Evolutionary conservation across 306 rosid genomes (phyloP).

Genomic region (Betula pendula): DNA sequence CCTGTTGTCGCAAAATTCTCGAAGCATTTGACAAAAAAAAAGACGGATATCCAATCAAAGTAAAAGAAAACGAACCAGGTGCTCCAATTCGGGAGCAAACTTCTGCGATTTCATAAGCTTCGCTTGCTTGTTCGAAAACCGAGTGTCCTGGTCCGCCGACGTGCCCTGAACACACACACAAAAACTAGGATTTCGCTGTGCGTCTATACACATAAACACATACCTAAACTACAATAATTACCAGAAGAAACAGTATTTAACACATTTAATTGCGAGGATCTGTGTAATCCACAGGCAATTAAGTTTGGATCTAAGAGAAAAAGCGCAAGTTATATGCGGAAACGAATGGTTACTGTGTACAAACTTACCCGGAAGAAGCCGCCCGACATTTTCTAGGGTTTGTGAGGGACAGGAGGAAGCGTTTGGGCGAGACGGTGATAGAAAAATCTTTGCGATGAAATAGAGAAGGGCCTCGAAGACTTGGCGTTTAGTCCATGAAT

Average conservation of each 20-base stretch:
- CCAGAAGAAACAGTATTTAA: not conserved
- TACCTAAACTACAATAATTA: not conserved
- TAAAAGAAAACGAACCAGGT: slow-evolving; percentile 60
- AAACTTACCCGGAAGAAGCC: slow-evolving; percentile 87
- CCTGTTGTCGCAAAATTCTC: slow-evolving; percentile 4
- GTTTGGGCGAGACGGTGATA: slow-evolving; percentile 31
- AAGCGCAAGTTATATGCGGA: not conserved
- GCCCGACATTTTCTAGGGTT: slow-evolving; percentile 83
- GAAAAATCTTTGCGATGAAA: slow-evolving; percentile 4
- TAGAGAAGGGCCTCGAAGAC: slow-evolving; percentile 12
- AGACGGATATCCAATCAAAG: not conserved
- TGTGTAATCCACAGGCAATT: slow-evolving; percentile 20
- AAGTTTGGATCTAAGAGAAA: slow-evolving; percentile 14
- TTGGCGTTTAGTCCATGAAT: not conserved
- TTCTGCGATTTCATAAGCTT: slow-evolving; percentile 93
- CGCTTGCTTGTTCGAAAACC: slow-evolving; percentile 97
- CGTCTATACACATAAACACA: not conserved
- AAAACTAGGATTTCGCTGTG: slow-evolving; percentile 15
- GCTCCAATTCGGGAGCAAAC: slow-evolving; percentile 91
- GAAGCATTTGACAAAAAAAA: not conserved
- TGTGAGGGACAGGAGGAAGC: slow-evolving; percentile 21
- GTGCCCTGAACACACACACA: slow-evolving; percentile 63
- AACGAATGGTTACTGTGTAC: not conserved
- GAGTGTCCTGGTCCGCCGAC: slow-evolving; percentile 94
- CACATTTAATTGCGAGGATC: slow-evolving; percentile 17